Base-by-base conservation (phyloP, 805 yeast species). In the Ogataea populi-albae region DNA sequence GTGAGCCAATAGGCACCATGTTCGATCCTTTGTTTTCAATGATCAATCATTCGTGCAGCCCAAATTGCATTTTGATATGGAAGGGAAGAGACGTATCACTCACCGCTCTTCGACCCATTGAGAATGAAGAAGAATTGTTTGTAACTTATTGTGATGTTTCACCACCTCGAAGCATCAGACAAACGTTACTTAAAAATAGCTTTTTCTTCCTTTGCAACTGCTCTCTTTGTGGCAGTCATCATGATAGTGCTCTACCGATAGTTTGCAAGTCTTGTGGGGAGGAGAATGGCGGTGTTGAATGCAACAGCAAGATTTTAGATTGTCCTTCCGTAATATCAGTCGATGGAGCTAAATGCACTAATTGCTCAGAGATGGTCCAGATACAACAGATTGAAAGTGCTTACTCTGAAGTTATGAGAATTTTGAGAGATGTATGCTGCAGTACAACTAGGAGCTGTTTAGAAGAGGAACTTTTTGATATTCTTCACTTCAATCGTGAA, bases 31-130 rank as follows among this genome's bases (percentile, higher is more conserved):
- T 49, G 3, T 57, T 66, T 41, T 46, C 71, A 9, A 40, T 66
- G 30, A 58, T 65, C 15, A 68, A 67, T 33, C 73, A 67, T 47
- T 61, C 68, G 5, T 68, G 73, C 43, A 43, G 49, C 4, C 70
- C 71, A 4, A 66, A 66, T 37, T 45, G 57, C 20, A 33, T 51
- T 6, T 30, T 55, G 6, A 36, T 50, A 14, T 58, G 50, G 50
- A 36, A 49, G 17, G 45, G 47, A 5, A 36, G 45, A 7, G 37
- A 35, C 19, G 41, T 52, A 6, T 20, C 31, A 1, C 15, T 64
- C n/a, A 39, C 42, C 6, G 49, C 59, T 8, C 36, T 52, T 4
- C 33, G 38, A 7, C 32, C 40, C 3, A 40, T 66, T 9, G 28
- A 29, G 2, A 26, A 39, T 3, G 52, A 49, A 8, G 52, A 53